Conservation (phyloP, 495 filamentous ascomycete genomes). For the Penicillium arizonense region DNA sequence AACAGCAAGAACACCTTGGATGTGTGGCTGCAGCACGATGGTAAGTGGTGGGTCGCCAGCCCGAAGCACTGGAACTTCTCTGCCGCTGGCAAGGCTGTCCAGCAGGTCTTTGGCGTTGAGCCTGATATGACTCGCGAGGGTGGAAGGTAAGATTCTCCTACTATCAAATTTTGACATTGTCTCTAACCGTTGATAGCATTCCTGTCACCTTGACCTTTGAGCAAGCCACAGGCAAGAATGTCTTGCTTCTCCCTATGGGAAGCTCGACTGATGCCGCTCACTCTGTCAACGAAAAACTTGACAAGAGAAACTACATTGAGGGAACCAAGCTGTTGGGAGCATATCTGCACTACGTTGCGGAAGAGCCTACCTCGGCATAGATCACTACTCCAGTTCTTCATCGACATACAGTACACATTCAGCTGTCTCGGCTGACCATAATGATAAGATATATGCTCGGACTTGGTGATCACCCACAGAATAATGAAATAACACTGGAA, state of each 20-base stretch:
- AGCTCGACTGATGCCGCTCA: conserved; percentile 95
- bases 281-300: conserved; percentile 97
- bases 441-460: no score
- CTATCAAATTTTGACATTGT: background rate
- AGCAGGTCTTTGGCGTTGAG: conserved; percentile 86
- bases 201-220: conserved; percentile 97
- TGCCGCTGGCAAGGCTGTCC: conserved; percentile 87
- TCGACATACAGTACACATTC: no score
- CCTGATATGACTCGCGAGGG: conserved; percentile 97
- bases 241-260: conserved; percentile 92
- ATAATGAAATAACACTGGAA: no score
- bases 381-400: background rate
- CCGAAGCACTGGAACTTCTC: conserved; percentile 98
- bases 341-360: conserved; percentile 95
- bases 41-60: conserved; percentile 97
- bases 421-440: no score
- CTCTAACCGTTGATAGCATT: conserved; percentile 59
- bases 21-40: conserved; percentile 76
- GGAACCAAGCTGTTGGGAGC: conserved; percentile 94
- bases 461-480: no score
- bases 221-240: conserved; percentile 97
- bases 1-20: conserved; percentile 87
- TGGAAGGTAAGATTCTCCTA: conserved; percentile 59
- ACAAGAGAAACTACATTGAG: conserved; percentile 96
- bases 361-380: conserved; percentile 63